Percentiles rank a stretch among this genome's conserved stretches.
Evolutionary conservation across 2,329 filamentous ascomycete genomes (phyloP).

Genomic region (Curvularia lunata): DNA sequence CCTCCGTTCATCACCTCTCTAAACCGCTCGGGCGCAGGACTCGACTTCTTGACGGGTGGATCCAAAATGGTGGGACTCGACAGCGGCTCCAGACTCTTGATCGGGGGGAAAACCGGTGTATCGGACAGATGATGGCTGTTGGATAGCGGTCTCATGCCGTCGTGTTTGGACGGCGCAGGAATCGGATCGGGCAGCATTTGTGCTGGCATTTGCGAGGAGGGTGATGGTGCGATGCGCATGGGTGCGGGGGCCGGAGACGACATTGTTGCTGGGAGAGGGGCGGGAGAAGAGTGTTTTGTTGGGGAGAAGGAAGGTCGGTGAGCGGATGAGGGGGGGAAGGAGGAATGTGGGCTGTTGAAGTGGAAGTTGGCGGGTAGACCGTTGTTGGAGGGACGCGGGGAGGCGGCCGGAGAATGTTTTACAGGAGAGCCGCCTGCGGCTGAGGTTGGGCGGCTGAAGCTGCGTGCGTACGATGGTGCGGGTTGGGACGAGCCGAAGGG

Average conservation of each 20-base stretch:
- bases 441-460: slow-evolving; percentile 42
- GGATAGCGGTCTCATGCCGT: slow-evolving; percentile 42
- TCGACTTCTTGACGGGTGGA: slow-evolving; percentile 63
- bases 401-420: slow-evolving; percentile 45
- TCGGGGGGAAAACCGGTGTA: slow-evolving; percentile 62
- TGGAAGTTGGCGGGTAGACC: slow-evolving; percentile 41
- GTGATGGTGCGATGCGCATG: slow-evolving; percentile 37
- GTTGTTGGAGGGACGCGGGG: slow-evolving; percentile 43
- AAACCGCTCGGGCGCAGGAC: slow-evolving; percentile 19
- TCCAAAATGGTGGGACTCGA: slow-evolving; percentile 64
- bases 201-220: slow-evolving; percentile 38
- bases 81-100: slow-evolving; percentile 64
- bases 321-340: slow-evolving; percentile 49
- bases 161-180: slow-evolving; percentile 57
- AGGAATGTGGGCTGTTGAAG: slow-evolving; percentile 55
- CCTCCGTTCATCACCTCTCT: neutral
- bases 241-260: slow-evolving; percentile 40
- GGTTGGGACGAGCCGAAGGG: slow-evolving; percentile 32
- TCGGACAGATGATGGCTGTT: slow-evolving; percentile 43
- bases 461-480: slow-evolving; percentile 28
- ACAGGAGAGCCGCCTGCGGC: slow-evolving; percentile 43
- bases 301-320: slow-evolving; percentile 48
- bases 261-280: slow-evolving; percentile 43
- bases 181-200: slow-evolving; percentile 46
- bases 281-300: slow-evolving; percentile 49